Evolutionary conservation across 163 green algal species (phyloP), one percentile per base, ranked within the genome.

Genomic region (Prototheca cutis): DNA sequence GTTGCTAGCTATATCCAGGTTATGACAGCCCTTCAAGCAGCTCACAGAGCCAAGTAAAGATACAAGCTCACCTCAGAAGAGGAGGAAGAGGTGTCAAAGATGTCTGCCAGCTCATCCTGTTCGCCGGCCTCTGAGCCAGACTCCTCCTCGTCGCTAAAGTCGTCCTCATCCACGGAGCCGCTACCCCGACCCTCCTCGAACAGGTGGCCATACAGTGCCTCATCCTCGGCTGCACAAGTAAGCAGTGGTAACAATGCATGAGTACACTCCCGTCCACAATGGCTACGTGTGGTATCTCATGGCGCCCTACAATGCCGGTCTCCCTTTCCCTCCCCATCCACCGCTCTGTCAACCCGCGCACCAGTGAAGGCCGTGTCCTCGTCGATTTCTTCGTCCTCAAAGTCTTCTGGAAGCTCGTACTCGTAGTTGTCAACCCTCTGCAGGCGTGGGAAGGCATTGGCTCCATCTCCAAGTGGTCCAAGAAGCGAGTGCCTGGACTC

Each of bases 351-450:
- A 32, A 34, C 2, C 33, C 23, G 24, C 17, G 17, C 55, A 70
- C 63, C 80, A 7, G 78, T 93, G 64, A 95, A 95, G 2, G 88
- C 88, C 15, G 71, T 36, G 18, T 95, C 88, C 56, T 95, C 88
- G 31, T 95, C 85, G 29, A 95, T 95, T 59, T 95, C 88, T 65
- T 95, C 88, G 28, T 95, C 88, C 58, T 95, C 87, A 75, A 91
- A 94, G 61, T 91, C 79, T 0, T 62, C 76, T 0, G 85, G 85
- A 55, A 93, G 58, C 67, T 91, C 80, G 57, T 94, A 94, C 66
- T 94, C 84, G 54, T 90, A 91, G 56, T 82, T 89, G 2, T 90
- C 85, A 19, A 90, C 82, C 21, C 57, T 29, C 86, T 94, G 82
- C 48, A 58, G n/a, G n/a, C n/a, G n/a, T n/a, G n/a, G n/a, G n/a